Base-by-base conservation (phyloP, 768 basidiomycete species). In the Clavulina sp. region DNA sequence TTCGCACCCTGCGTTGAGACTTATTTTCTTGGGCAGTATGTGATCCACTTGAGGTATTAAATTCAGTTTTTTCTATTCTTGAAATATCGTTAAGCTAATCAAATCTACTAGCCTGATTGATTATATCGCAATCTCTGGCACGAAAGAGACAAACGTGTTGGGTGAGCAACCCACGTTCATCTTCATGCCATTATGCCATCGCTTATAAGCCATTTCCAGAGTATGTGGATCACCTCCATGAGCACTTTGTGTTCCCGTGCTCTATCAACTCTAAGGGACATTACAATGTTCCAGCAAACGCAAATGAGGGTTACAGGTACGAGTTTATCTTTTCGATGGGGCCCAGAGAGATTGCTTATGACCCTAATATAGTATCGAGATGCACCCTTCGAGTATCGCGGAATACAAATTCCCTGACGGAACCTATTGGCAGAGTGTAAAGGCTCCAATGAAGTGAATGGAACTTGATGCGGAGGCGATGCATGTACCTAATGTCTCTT, bases 91-190 rank as follows among this genome's bases (percentile, higher is more conserved):
- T 50, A 36, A 38, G 18, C 53, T 21, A 5, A 23, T 21, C 5
- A 6, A 7, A n/a, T 24, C 9, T 21, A 54, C 36, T 60, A 82
- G 82, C 52, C 66, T 95, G 59, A 95, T 96, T 62, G 92, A 97
- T 66, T 96, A 92, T 61, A 84, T 97, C 58, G 77, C 76, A 54
- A 71, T 96, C 51, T 92, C 89, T 1, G 92, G 89, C 2, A 75
- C 80, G 19, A 92, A 92, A 80, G 88, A 92, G 58, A 76, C 84
- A 48, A 95, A 96, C 62, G 92, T 95, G 3, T 78, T 96, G 91
- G 68, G 56, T 68, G 56, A 28, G 64, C 49, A 3, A 23, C 31
- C 9, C 13, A 24, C 9, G 32, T 24, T 2, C 34, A 38, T 38
- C 34, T 38, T 7, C 34, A 7, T 38, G 34, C 19, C 34, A 7